Evolutionary conservation across 495 filamentous ascomycete genomes (phyloP).

Genomic region (Achaetomiella virescens): DNA sequence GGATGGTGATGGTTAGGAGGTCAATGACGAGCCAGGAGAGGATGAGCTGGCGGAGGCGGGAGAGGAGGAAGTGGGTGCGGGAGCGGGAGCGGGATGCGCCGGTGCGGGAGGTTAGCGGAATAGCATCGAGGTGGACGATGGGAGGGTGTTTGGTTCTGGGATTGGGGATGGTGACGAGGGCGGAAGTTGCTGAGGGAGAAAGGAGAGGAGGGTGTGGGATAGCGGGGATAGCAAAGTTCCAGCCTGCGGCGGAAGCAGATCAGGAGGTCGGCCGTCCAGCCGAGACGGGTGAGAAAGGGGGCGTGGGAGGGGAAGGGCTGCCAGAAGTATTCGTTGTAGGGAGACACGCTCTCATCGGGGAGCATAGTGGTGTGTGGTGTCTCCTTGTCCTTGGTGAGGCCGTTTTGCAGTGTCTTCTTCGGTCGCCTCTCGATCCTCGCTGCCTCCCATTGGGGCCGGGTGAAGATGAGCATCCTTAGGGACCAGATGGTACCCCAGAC

Average conservation of each 20-base stretch:
- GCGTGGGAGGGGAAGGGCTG: constrained; percentile 58
- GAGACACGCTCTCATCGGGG: constrained; percentile 26
- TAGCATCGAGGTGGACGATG: constrained; percentile 6
- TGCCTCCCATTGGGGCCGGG: constrained; percentile 59
- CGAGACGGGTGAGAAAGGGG: constrained; percentile 54
- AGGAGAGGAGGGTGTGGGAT: constrained; percentile 13
- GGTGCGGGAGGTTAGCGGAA: constrained; percentile 17
- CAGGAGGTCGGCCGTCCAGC: constrained; percentile 65
- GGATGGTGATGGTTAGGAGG: constrained; percentile 56
- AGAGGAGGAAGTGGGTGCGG: constrained; percentile 38
- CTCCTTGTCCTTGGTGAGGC: constrained; percentile 8
- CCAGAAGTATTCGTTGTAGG: constrained; percentile 54
- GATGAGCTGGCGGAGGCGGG: constrained; percentile 42
- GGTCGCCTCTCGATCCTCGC: constrained; percentile 53
- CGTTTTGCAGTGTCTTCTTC: neutral
- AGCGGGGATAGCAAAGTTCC: constrained; percentile 50
- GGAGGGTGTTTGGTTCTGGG: neutral
- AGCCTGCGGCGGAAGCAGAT: constrained; percentile 64
- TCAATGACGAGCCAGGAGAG: constrained; percentile 60
- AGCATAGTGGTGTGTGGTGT: constrained; percentile 12
- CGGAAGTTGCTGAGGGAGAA: neutral
- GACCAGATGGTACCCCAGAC: constrained; percentile 65
- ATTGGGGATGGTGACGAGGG: constrained; percentile 2
- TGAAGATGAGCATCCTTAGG: constrained; percentile 55
- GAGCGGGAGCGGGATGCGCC: constrained; percentile 37